Conservation (phyloP, 2,329 filamentous ascomycete genomes). For the Clonostachys rosea region DNA sequence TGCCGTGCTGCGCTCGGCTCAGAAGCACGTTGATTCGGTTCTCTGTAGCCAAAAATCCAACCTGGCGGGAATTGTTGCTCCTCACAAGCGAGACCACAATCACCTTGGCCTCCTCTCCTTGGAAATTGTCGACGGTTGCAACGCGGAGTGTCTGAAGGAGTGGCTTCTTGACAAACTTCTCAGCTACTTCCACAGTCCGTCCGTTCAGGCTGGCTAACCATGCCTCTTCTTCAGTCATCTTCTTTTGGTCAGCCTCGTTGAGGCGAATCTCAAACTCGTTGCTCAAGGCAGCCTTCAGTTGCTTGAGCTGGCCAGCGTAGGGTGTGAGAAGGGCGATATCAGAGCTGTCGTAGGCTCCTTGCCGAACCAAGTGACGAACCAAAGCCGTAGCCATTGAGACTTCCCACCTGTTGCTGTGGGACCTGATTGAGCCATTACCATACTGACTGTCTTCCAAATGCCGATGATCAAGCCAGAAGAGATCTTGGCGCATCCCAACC, state of each 20-base stretch:
- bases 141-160: constrained; percentile 45
- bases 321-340: constrained; percentile 71
- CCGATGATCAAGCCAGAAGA: constrained; percentile 60
- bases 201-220: constrained; percentile 14
- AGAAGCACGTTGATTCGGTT: constrained; percentile 69
- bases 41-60: constrained; percentile 61
- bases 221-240: constrained; percentile 27
- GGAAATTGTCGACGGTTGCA: constrained; percentile 71
- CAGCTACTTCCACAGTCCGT: constrained; percentile 9
- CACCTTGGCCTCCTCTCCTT: constrained; percentile 71
- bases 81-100: constrained; percentile 67
- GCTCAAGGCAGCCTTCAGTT: constrained; percentile 38
- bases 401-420: constrained; percentile 54
- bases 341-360: constrained; percentile 52
- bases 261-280: constrained; percentile 55
- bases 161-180: constrained; percentile 15
- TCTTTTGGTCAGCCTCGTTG: constrained; percentile 56
- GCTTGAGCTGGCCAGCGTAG: constrained; percentile 53
- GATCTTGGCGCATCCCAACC: constrained; percentile 41
- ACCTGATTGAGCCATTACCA: constrained; percentile 28
- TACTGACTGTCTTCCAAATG: constrained; percentile 32
- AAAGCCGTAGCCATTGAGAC: constrained; percentile 30
- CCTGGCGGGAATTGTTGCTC: constrained; percentile 54
- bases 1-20: constrained; percentile 61
- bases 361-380: constrained; percentile 59